phyloP scores from a whole-genome alignment of 768 basidiomycete species.

The Psilocybe tampanensis region DNA sequence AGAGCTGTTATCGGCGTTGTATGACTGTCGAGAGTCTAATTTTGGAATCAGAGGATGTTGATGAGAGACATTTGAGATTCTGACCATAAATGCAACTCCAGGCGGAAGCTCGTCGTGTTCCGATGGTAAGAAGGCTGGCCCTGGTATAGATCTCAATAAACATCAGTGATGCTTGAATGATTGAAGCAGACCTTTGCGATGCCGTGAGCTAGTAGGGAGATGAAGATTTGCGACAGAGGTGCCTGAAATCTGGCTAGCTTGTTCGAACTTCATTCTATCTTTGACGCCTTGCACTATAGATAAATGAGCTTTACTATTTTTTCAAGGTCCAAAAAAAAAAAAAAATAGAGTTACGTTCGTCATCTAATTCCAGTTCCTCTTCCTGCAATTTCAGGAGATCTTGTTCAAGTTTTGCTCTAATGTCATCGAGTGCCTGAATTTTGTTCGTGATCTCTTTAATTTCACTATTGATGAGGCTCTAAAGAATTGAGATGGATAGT shows the following conservation, averaged over 20 bases:
- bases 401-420: constrained; percentile 78
- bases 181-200: constrained; percentile 60
- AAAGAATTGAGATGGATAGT: constrained; percentile 10
- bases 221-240: constrained; percentile 41
- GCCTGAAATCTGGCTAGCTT: constrained; percentile 36
- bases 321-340: neutral
- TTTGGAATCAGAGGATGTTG: constrained; percentile 11
- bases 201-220: constrained; percentile 61
- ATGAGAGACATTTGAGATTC: constrained; percentile 5
- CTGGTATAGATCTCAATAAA: constrained; percentile 35
- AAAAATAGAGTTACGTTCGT: constrained; percentile 69
- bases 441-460: constrained; percentile 88
- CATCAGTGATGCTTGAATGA: neutral
- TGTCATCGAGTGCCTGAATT: constrained; percentile 82
- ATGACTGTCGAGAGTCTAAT: constrained; percentile 81
- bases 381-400: constrained; percentile 88
- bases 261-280: constrained; percentile 79
- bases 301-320: neutral
- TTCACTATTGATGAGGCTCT: constrained; percentile 88
- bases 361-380: constrained; percentile 95
- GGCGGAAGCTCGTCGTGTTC: constrained; percentile 96
- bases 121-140: constrained; percentile 94
- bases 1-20: constrained; percentile 82
- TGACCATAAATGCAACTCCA: constrained; percentile 96
- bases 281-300: constrained; percentile 84